These are phyloP conservation scores for Crucibulum laeve DNA, from an alignment of 768 basidiomycete genomes.

Conservation along the genomic window DNA sequence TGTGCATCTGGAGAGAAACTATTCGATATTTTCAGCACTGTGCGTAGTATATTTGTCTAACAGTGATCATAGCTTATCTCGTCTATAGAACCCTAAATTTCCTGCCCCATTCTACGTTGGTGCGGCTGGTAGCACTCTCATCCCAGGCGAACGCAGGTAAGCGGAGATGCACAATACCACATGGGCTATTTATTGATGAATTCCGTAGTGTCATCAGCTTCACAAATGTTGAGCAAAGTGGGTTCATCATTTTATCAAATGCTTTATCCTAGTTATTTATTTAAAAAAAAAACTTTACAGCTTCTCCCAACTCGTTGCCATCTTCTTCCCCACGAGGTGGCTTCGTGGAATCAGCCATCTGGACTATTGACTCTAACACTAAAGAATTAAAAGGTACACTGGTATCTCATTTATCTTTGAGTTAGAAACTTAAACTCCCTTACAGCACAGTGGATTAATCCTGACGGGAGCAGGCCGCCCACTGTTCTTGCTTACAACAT, in stretches of 20 bases:
- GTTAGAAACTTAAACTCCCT: background rate
- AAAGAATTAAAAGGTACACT: slow-evolving; percentile 35
- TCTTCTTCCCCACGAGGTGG: slow-evolving; percentile 12
- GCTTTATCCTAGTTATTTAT: background rate
- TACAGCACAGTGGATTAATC: slow-evolving; percentile 43
- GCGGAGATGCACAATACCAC: background rate
- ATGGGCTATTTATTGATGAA: background rate
- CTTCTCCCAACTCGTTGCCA: slow-evolving; percentile 25
- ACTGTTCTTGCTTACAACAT: slow-evolving; percentile 36
- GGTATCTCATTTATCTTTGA: background rate
- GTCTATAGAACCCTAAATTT: slow-evolving; percentile 32
- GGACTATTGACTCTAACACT: slow-evolving; percentile 33
- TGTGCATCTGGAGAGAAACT: slow-evolving; percentile 16
- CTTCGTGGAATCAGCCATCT: slow-evolving; percentile 41
- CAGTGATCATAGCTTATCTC: background rate
- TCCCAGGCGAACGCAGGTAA: slow-evolving; percentile 14
- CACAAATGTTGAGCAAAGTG: slow-evolving; percentile 32
- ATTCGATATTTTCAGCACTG: slow-evolving; percentile 31
- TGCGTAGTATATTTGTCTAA: no score
- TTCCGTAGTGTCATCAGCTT: slow-evolving; percentile 25
- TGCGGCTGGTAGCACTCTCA: slow-evolving; percentile 19
- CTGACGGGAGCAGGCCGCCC: slow-evolving; percentile 30
- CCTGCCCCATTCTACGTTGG: slow-evolving; percentile 34
- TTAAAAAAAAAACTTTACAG: slow-evolving; percentile 13
- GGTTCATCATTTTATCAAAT: slow-evolving; percentile 5